Evolutionary conservation across 2,329 filamentous ascomycete species (phyloP), one percentile per base, ranked within the genome.

Genomic region (Diaporthe humulicola): DNA sequence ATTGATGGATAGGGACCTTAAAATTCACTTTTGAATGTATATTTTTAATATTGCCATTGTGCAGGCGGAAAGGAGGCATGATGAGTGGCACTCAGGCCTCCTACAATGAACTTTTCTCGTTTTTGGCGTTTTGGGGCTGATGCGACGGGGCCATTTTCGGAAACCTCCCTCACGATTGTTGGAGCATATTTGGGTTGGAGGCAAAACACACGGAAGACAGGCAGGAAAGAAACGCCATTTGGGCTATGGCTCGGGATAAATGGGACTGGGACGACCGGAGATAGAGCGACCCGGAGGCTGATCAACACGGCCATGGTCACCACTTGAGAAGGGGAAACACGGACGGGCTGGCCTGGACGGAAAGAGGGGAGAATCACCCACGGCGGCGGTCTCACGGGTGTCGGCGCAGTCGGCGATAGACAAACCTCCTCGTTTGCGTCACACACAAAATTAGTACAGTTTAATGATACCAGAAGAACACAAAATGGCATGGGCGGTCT

Each of bases 401-500:
- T 45, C 58, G 56, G 64, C 64, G 71, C 48, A 17, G 48, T 40
- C 58, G 61, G 48, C 40, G 54, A 56, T 36, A 66, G 74, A 75
- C 54, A 48, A 22, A 71, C 38, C 48, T 33, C 2, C 48, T 54
- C 45, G n/a, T 69, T 69, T 69, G 64, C 64, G 42, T 33, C 61
- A n/a, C 64, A 54, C 15, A 69, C 45, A 69, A 58, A 74, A 73
- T 57, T 74, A 75, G 50, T 67, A 71, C 57, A 71, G 56, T 75
- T 75, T 75, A 75, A 75, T 75, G 50, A 75, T 74, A 74, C 57
- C 74, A 71, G 74, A 75, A 74, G 48, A 73, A 54, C 30, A 67
- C 64, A 38, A 38, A 52, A 67, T 71, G 71, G 45, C 64, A 70
- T 60, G 33, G 38, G 40, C 28, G n/a, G 28, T 40, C 10, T 67